Evolutionary conservation across 495 filamentous ascomycete species (phyloP).

Genomic region (Neurospora sp.): DNA sequence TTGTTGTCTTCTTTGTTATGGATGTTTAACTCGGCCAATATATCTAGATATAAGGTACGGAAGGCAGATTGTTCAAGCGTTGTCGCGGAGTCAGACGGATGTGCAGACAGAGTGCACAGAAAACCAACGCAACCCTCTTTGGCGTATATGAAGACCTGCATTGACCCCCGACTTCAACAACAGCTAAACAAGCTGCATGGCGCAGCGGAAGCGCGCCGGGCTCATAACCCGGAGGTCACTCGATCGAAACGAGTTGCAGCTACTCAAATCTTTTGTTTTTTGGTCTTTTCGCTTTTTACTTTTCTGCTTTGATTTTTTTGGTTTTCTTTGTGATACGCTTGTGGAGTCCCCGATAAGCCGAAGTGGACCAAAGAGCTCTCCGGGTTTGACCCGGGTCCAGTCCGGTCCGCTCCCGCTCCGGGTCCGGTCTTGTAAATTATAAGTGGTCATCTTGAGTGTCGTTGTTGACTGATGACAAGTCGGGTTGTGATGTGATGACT

Average conservation of each 20-base stretch:
- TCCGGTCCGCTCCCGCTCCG: neutral
- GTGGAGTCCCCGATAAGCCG: neutral
- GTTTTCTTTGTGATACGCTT: neutral
- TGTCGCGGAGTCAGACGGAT: no score
- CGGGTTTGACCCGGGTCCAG: neutral
- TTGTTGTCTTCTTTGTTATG: no score
- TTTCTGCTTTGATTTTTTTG: neutral
- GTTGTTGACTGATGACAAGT: neutral
- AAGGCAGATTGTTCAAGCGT: no score
- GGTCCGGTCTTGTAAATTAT: neutral
- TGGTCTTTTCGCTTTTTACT: neutral
- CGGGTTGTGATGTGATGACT: neutral
- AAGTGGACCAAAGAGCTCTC: neutral
- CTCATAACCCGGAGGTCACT: conserved; percentile 25
- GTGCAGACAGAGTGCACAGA: neutral
- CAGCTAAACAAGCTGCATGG: conserved; percentile 10
- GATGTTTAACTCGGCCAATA: no score
- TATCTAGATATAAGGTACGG: no score
- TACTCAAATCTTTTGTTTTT: neutral
- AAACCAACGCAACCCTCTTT: neutral
- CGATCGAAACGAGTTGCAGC: conserved; percentile 21
- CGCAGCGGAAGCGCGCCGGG: conserved; percentile 22
- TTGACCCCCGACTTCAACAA: no score
- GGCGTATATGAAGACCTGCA: neutral
- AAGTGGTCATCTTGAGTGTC: neutral